Conservation (phyloP, 208 protist species). For the Leishmania tropica region DNA sequence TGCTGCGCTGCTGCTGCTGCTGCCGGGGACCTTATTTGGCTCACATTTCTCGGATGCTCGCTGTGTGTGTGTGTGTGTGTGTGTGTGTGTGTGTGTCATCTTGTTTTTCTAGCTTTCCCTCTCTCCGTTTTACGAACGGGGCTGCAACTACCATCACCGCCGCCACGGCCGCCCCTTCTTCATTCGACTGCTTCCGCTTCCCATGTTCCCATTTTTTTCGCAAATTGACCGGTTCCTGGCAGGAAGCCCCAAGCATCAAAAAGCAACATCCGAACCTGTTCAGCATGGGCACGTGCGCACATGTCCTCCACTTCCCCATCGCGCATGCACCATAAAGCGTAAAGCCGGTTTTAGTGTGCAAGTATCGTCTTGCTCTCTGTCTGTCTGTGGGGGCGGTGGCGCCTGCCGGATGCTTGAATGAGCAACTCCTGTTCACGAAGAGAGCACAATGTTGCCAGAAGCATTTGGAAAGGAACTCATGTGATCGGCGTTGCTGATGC, state of each 20-base stretch:
- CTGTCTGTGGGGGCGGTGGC: background rate
- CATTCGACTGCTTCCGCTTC: background rate
- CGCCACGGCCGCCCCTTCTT: background rate
- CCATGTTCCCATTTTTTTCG: background rate
- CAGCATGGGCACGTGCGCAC: background rate
- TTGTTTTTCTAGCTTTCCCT: background rate
- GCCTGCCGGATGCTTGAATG: background rate
- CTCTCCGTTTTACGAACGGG: background rate
- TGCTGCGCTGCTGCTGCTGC: too few species aligned
- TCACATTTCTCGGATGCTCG: background rate
- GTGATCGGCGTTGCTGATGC: background rate
- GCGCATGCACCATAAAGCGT: too few species aligned
- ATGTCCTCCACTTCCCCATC: background rate
- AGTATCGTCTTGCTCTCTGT: background rate
- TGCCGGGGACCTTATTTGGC: too few species aligned
- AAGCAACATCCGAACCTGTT: background rate
- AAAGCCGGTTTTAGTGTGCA: too few species aligned
- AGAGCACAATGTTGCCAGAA: background rate
- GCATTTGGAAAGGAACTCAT: background rate
- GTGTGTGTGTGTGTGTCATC: background rate
- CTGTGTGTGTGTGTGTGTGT: conserved; percentile 3
- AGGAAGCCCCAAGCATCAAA: background rate
- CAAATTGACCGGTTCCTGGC: background rate
- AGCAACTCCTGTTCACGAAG: background rate
- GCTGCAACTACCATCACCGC: too few species aligned